Conservation (phyloP, 2,329 filamentous ascomycete genomes). For the Ceratocystis diversiconidia region DNA sequence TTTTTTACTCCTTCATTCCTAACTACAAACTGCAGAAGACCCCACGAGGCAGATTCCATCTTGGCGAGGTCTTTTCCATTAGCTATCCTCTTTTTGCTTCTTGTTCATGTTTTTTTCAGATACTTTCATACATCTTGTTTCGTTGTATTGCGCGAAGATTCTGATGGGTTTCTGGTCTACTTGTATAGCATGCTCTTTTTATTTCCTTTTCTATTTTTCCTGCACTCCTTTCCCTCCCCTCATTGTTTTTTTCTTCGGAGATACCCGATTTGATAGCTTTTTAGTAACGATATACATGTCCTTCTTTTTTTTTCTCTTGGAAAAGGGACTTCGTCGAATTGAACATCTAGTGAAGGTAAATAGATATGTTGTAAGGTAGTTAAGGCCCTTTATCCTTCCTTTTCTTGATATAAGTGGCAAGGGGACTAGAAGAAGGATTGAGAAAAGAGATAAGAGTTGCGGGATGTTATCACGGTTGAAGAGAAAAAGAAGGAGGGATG, state of each 20-base stretch:
- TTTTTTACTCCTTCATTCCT: not conserved
- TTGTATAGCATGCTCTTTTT: not conserved
- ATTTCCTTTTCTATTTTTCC: not conserved
- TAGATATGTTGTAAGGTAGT: too few species aligned
- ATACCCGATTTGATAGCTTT: not conserved
- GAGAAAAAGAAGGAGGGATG: not conserved
- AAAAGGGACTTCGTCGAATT: not conserved
- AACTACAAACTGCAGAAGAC: not conserved
- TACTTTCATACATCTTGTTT: not conserved
- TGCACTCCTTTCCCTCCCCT: not conserved
- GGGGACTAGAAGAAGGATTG: not conserved
- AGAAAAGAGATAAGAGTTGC: not conserved
- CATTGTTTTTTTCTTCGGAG: not conserved
- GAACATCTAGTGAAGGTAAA: not conserved
- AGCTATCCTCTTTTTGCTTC: not conserved
- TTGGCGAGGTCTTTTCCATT: not conserved
- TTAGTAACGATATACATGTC: not conserved
- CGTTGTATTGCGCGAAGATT: not conserved
- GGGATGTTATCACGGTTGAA: not conserved
- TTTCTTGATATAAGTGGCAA: not conserved
- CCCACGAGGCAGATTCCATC: not conserved
- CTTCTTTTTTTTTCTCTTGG: not conserved
- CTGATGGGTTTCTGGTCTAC: not conserved
- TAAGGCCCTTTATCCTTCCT: too few species aligned
- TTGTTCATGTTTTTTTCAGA: not conserved